Evolutionary conservation across 2,329 filamentous ascomycete species (phyloP).

Genomic region (Ophiocordyceps unilateralis): DNA sequence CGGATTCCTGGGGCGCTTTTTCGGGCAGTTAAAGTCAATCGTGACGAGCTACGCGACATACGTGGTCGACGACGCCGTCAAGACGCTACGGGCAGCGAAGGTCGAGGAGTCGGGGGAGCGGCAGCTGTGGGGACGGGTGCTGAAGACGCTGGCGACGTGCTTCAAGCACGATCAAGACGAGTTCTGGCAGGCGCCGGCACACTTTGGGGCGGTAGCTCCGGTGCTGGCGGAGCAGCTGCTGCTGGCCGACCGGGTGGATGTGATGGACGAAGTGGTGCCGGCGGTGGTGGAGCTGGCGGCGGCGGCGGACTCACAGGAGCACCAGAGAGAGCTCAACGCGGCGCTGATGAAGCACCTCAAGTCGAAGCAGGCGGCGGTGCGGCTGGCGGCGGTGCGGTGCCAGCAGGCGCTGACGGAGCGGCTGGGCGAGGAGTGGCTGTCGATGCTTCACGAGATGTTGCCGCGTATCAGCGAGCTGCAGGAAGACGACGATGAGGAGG

Average conservation of each 20-base stretch:
- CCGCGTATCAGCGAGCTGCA: conserved; percentile 90
- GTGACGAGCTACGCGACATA: conserved; percentile 86
- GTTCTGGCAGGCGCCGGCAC: conserved; percentile 86
- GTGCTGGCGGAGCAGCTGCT: conserved; percentile 53
- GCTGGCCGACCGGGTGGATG: conserved; percentile 24
- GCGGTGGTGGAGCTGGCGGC: conserved; percentile 64
- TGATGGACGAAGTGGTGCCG: conserved; percentile 44
- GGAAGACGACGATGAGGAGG: conserved; percentile 88
- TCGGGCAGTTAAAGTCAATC: conserved; percentile 76
- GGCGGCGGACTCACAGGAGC: conserved; percentile 68
- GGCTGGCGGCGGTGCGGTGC: conserved; percentile 67
- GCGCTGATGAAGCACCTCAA: conserved; percentile 63
- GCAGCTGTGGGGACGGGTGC: conserved; percentile 49
- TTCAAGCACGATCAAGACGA: conserved; percentile 87
- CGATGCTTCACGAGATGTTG: conserved; percentile 83
- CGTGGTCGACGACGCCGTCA: conserved; percentile 57
- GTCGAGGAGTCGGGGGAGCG: conserved; percentile 32
- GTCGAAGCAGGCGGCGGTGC: conserved; percentile 50
- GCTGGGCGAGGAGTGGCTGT: conserved; percentile 86
- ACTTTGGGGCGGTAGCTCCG: conserved; percentile 57
- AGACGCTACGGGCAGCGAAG: conserved; percentile 35
- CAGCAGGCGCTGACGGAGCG: conserved; percentile 65
- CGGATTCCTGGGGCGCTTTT: conserved; percentile 64
- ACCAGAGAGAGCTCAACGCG: conserved; percentile 78
- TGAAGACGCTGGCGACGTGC: conserved; percentile 54